Percentiles rank a stretch among this genome's conserved stretches.
Evolutionary conservation across 768 basidiomycete species (phyloP).

Genomic region (Russula emetica): DNA sequence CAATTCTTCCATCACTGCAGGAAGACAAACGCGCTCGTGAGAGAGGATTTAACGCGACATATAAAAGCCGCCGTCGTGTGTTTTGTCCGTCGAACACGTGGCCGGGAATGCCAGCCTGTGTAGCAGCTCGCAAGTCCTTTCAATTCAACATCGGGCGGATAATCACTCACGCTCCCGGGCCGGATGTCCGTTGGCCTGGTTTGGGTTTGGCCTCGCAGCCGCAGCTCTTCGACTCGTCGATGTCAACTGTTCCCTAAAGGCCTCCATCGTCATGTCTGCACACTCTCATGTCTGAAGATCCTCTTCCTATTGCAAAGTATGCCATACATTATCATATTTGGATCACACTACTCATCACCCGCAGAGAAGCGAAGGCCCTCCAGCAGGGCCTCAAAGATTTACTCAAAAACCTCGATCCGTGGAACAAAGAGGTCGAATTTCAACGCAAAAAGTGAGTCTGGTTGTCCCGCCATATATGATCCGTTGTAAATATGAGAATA

Average conservation of each 20-base stretch:
- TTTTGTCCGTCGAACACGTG: neutral
- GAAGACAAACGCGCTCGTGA: neutral
- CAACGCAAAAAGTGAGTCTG: constrained; percentile 74
- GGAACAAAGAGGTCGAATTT: constrained; percentile 82
- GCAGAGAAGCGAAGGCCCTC: constrained; percentile 74
- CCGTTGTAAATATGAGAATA: constrained; percentile 33
- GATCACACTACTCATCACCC: constrained; percentile 16
- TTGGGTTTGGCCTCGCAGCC: neutral
- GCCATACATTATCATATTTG: constrained; percentile 16
- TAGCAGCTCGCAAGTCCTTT: too few relatives aligned
- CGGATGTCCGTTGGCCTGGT: neutral
- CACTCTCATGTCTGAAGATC: constrained; percentile 40
- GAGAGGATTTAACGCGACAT: neutral
- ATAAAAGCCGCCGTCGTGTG: neutral
- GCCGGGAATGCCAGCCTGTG: neutral
- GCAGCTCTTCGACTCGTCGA: constrained; percentile 7
- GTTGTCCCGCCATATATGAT: constrained; percentile 12
- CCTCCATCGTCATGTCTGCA: constrained; percentile 20
- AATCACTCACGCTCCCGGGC: neutral
- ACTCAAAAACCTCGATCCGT: constrained; percentile 70
- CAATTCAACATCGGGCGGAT: too few relatives aligned
- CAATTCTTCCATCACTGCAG: constrained; percentile 19
- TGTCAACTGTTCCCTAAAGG: neutral
- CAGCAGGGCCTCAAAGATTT: constrained; percentile 72
- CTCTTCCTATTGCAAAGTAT: constrained; percentile 39